Conservation (phyloP, 2,329 filamentous ascomycete species). For the Knufia petricola region DNA sequence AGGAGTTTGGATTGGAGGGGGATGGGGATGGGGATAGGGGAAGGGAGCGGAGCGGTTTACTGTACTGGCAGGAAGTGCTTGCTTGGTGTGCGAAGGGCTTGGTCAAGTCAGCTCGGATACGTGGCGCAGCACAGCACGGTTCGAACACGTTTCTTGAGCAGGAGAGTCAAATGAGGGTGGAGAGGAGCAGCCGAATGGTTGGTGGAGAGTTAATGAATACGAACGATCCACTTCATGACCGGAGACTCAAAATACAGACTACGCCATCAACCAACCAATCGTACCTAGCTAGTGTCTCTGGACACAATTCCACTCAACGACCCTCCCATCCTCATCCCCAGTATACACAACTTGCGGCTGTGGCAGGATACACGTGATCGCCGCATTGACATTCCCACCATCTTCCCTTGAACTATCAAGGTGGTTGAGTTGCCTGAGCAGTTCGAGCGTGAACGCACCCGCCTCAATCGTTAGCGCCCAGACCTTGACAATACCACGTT, state of each 20-base stretch:
- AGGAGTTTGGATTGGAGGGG: neutral
- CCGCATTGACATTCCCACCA: slow-evolving; percentile 46
- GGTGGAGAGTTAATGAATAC: too few relatives aligned
- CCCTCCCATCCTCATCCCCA: slow-evolving; percentile 83
- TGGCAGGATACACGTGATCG: slow-evolving; percentile 77
- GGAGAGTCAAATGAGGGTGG: too few relatives aligned
- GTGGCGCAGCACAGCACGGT: too few relatives aligned
- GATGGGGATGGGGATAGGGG: neutral
- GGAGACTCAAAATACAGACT: too few relatives aligned
- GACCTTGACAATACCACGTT: slow-evolving; percentile 71
- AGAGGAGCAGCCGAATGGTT: too few relatives aligned
- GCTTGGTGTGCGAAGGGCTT: too few relatives aligned
- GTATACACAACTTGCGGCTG: slow-evolving; percentile 81
- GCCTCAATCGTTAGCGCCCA: slow-evolving; percentile 32
- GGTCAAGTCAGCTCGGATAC: too few relatives aligned
- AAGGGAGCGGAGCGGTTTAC: too few relatives aligned
- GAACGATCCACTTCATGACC: too few relatives aligned
- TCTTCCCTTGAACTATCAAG: slow-evolving; percentile 57
- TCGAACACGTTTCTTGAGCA: too few relatives aligned
- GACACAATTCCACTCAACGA: slow-evolving; percentile 59
- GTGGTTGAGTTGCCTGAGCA: slow-evolving; percentile 75
- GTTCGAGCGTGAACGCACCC: slow-evolving; percentile 57
- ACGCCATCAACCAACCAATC: too few relatives aligned
- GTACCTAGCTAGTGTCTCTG: slow-evolving; percentile 40
- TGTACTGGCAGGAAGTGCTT: too few relatives aligned